Base-by-base conservation (phyloP, 1,139 yeast species). In the Lodderomyces oxycetoniae region DNA sequence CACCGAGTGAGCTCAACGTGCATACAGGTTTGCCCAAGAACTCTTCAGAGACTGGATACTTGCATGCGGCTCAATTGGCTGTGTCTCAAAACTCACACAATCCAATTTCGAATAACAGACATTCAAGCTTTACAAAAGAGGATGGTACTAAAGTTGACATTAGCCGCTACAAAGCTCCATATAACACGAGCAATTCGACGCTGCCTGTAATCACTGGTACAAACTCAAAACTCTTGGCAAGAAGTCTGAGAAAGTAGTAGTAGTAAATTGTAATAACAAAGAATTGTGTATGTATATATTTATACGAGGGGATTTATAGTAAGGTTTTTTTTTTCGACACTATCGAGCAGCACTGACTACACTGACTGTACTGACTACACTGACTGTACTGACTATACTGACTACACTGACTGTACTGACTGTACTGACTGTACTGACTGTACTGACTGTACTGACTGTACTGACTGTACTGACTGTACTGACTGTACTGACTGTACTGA, bases 1-100 rank as follows among this genome's bases (percentile, higher is more conserved):
- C 53, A 3, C 35, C 52, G 1, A 47, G 34, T 22, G 51, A 45
- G 11, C 33, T 58, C 16, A 57, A 60, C 39, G 52, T 56, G 55
- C 59, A 66, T 28, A 63, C 71, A 3, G 70, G 70, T 0, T 51
- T 64, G 19, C 52, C 56, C 17, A 40, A 36, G 9, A 39, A 41
- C 21, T 42, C 47, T 2, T 24, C 41, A 8, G 47, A 44, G 17
- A 48, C 50, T 31, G 68, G 57, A 3, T 60, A 53, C 41, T 47
- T 68, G 17, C 66, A 63, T 37, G 74, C 74, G 10, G 73, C 73
- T 2, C 66, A 65, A 41, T 52, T 65, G 37, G 76, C 74, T 1
- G 74, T 72, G 3, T 61, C 72, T 5, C 55, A 62, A 32, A 55
- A 53, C 35, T 47, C 60, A 7, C 52, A 49, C 19, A 31, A 39